Percentiles rank a stretch among this genome's conserved stretches.
Evolutionary conservation across 768 basidiomycete species (phyloP).

Genomic region (Podaxis sp.): DNA sequence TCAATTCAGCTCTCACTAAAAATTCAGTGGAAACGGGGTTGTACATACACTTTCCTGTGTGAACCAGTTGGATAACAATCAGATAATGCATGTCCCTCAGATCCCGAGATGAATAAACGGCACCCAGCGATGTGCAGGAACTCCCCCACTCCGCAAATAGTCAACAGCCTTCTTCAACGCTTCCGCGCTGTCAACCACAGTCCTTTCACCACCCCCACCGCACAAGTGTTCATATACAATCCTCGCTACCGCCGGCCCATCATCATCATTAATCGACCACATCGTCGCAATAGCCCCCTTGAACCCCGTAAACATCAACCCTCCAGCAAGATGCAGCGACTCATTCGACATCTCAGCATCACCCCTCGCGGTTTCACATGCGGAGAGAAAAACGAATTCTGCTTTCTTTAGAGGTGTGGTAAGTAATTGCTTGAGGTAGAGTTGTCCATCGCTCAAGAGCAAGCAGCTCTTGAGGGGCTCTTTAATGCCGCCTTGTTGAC

Average conservation of each 20-base stretch:
- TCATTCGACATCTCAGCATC: neutral
- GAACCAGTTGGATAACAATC: no score
- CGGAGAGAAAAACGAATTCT: neutral
- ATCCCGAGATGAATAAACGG: neutral
- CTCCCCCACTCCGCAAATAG: neutral
- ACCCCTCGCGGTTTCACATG: neutral
- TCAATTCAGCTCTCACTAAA: no score
- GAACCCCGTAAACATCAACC: no score
- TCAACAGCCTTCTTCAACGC: no score
- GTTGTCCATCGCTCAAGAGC: neutral
- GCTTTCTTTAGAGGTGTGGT: neutral
- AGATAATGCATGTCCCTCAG: neutral
- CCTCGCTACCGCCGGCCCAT: no score
- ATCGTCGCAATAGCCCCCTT: no score
- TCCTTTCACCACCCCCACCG: no score
- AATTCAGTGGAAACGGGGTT: no score
- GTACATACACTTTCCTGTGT: no score
- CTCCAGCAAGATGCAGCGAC: neutral
- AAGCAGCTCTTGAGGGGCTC: neutral
- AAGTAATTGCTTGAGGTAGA: neutral
- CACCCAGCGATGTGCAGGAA: neutral
- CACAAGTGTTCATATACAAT: no score
- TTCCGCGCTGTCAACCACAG: no score
- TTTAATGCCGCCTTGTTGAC: neutral
- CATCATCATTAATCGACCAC: no score